These are phyloP conservation scores for Metschnikowia dekortorum DNA, from an alignment of 805 yeast species.

Conservation along the genomic window DNA sequence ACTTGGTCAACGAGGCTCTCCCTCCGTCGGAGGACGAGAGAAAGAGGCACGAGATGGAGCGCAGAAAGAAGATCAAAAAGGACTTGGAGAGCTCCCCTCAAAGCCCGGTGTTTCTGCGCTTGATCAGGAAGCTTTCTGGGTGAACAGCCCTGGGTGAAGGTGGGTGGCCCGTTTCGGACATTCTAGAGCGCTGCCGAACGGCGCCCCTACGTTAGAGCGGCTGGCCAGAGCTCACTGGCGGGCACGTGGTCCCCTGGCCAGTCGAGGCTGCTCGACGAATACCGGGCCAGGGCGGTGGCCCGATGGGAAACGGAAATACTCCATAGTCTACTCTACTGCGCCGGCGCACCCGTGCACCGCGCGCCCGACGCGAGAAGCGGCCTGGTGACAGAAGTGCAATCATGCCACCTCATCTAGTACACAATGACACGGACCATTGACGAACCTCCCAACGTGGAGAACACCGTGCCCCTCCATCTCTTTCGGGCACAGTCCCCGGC, in stretches of 20 bases:
- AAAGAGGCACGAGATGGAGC: constrained; percentile 40
- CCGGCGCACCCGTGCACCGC: constrained; percentile 1
- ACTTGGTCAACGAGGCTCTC: constrained; percentile 76
- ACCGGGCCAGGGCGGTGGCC: too few species aligned
- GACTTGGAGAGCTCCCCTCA: constrained; percentile 28
- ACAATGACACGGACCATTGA: constrained; percentile 12
- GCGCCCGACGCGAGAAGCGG: constrained; percentile 3
- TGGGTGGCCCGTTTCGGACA: too few species aligned
- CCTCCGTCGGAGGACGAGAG: constrained; percentile 75
- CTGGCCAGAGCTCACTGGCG: too few species aligned
- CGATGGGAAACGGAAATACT: not conserved
- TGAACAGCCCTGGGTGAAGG: not conserved
- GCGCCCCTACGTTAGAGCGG: too few species aligned
- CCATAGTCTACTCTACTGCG: not conserved
- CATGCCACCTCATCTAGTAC: not conserved
- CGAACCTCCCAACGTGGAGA: constrained; percentile 37
- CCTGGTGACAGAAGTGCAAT: not conserved
- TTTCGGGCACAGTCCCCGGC: constrained; percentile 39
- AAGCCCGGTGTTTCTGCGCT: constrained; percentile 36
- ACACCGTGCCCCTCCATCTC: constrained; percentile 31
- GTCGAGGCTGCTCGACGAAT: too few species aligned
- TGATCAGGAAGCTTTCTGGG: constrained; percentile 34
- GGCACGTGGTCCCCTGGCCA: too few species aligned
- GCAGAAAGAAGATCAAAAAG: constrained; percentile 39
- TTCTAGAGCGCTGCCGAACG: too few species aligned